Percentiles rank a stretch among this genome's conserved stretches.
These are phyloP conservation scores for Suhomyces wounanorum DNA, from an alignment of 1,139 yeast genomes.

Conservation along the genomic window DNA sequence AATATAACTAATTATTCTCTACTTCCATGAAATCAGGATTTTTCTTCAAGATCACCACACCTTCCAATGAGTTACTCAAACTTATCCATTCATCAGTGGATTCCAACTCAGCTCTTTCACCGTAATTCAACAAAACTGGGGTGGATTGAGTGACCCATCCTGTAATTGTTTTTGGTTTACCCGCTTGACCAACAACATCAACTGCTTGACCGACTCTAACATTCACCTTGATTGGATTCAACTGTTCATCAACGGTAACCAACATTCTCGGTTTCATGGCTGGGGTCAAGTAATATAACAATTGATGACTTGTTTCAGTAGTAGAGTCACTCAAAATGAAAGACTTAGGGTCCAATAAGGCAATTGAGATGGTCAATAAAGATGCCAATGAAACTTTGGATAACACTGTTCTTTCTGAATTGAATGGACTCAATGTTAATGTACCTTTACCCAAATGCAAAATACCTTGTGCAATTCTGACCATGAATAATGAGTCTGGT, in stretches of 20 bases:
- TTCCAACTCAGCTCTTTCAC: conserved; percentile 96
- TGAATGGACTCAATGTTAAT: conserved; percentile 83
- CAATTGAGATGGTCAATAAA: conserved; percentile 78
- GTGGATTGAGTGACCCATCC: conserved; percentile 99
- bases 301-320: conserved; percentile 66
- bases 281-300: conserved; percentile 84
- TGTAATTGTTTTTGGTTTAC: conserved; percentile 96
- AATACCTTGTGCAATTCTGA: conserved; percentile 92
- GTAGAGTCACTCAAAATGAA: conserved; percentile 55
- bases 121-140: conserved; percentile 89
- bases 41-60: conserved; percentile 88
- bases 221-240: conserved; percentile 86
- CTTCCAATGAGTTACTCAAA: conserved; percentile 81
- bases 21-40: conserved; percentile 85
- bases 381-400: conserved; percentile 92
- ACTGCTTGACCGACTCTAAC: conserved; percentile 99
- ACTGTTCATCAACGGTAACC: conserved; percentile 86
- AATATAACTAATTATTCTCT: conserved; percentile 30
- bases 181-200: conserved; percentile 98
- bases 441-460: conserved; percentile 97
- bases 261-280: conserved; percentile 93
- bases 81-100: conserved; percentile 85
- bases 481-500: conserved; percentile 87
- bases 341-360: conserved; percentile 80
- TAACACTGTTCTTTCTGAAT: conserved; percentile 82